Percentiles rank a stretch among this genome's conserved stretches.
Evolutionary conservation across 345 rosid species (phyloP).

Genomic region (Brassica cretica): DNA sequence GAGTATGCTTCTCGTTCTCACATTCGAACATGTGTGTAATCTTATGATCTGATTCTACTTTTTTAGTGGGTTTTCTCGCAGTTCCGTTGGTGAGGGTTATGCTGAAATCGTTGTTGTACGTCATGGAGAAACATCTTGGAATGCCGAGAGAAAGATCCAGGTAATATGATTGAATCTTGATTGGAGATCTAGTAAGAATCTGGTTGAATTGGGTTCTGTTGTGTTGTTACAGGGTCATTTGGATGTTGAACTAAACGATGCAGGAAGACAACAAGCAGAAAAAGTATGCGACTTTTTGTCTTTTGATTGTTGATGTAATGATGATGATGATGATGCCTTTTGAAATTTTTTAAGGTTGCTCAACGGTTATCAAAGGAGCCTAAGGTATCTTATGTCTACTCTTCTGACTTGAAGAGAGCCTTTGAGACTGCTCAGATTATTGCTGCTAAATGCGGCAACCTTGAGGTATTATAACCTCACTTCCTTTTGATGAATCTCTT

Average conservation of each 20-base stretch:
- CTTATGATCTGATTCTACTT: background rate
- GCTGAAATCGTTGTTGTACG: constrained; percentile 76
- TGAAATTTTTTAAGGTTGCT: constrained; percentile 52
- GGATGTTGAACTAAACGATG: constrained; percentile 81
- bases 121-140: constrained; percentile 91
- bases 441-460: constrained; percentile 59
- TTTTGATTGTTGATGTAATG: constrained; percentile 2
- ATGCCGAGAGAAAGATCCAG: constrained; percentile 70
- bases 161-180: constrained; percentile 30
- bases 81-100: constrained; percentile 39
- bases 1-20: background rate
- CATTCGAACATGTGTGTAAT: background rate
- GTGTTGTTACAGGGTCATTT: constrained; percentile 60
- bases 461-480: constrained; percentile 46
- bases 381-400: constrained; percentile 61
- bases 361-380: constrained; percentile 61
- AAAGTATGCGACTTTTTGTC: constrained; percentile 36
- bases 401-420: constrained; percentile 90
- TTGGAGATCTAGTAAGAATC: background rate
- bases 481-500: constrained; percentile 9
- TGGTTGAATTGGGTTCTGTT: background rate
- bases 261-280: constrained; percentile 77
- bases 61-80: background rate
- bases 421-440: constrained; percentile 72
- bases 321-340: constrained; percentile 6